Base-by-base conservation (phyloP, 2,329 filamentous ascomycete species). In the Aspergillus eucalypticola region DNA sequence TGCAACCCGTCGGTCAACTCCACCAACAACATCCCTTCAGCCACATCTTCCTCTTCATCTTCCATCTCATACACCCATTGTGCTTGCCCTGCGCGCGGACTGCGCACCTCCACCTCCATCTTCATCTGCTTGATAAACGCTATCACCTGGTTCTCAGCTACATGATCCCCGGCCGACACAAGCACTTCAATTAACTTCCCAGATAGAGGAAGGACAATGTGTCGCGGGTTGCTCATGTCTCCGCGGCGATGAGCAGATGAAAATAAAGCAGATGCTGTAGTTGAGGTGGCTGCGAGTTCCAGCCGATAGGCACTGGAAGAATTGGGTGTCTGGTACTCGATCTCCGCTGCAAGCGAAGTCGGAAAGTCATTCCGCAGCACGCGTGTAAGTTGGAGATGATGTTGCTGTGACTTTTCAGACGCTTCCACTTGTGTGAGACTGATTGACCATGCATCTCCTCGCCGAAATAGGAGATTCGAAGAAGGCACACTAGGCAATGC, bases 61-160 rank as follows among this genome's bases (percentile, higher is more conserved):
- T 84, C 82, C 49, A 78, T 78, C 53, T 85, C 82, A 51, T 78
- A 76, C 0, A 83, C 78, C 81, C 84, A 87, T 1, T 69, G 74
- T 4, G 85, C 78, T 2, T 67, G 70, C 0, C 85, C 85, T 1
- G 76, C 74, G 4, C 76, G 76, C 15, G 78, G 75, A 57, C 78
- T 79, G 21, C 86, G 72, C 2, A 89, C 81, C 66, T 88, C 86
- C n/a, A 88, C 72, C 64, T 89, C 86, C 86, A 88, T 89, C 73
- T 88, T 88, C 85, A 88, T 88, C 72, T 88, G 86, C 71, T 84
- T 83, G 19, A 88, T 81, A 17, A 88, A 84, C 7, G 77, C 83
- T 64, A 88, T 75, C 0, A 83, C 73, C 41, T 87, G 81, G 1
- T 84, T 83, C 61, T 82, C 75, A 19, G 69, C 70, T 0, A 86